Evolutionary conservation across 108 stramenopile genomes (phyloP), one percentile per base, ranked within the genome.

Genomic region (Cyclotella kingstonii): DNA sequence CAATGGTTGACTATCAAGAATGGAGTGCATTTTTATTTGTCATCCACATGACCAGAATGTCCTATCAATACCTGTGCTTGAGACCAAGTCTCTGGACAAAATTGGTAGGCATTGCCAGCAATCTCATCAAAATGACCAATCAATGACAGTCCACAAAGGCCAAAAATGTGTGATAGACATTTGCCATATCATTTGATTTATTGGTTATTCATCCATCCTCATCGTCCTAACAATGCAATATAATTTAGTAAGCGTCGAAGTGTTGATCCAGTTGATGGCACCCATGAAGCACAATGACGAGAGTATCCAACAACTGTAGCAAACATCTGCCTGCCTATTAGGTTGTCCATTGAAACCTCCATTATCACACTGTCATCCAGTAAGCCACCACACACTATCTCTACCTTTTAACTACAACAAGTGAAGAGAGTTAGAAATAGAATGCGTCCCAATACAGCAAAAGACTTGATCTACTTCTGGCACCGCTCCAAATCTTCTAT

Each of bases 281-380:
- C 95, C 98, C 26, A 98, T 62, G 21, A 99, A 98, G n/a, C 70
- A 80, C 41, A 99, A 66, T 7, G 81, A 81, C 18, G 84, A 85
- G 19, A 99, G 71, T 57, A 97, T 97, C 99, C 99, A 99, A 96
- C 97, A 99, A 28, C 89, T 91, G 78, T 99, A 99, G 66, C 99
- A 99, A 2, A 99, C 99, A 71, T 99, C 99, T 0, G 97, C 96
- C 58, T 98, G 97, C 74, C 98, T 98, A 68, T 98, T 97, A 0
- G 97, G 97, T 25, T 97, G 73, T 4, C 98, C 98, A 73, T 99
- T 99, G 27, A 92, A 53, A 5, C 90, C 90, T 35, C 99, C 99
- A n/a, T 85, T 87, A 70, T 98, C 99, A 62, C 95, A 96, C 69
- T 99, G 99, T 33, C 99, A 67, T 76, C 98, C 99, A 14, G 94